phyloP scores from a whole-genome alignment of 2,329 filamentous ascomycete species.

The Paracamarosporium sp. region DNA sequence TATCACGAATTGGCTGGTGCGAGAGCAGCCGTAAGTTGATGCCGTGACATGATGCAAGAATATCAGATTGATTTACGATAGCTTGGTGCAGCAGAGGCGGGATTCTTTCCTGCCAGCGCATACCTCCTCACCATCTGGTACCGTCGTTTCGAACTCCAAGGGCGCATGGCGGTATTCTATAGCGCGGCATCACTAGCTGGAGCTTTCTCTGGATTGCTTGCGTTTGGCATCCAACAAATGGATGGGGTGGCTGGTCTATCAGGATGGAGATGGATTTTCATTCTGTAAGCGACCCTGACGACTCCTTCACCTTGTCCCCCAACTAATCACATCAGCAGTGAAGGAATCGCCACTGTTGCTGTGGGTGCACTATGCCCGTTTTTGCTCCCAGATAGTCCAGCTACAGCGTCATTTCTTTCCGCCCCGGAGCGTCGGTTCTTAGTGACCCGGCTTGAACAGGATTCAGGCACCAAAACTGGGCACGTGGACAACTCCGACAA shows the following conservation, averaged over 20 bases:
- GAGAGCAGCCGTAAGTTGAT: too few relatives aligned
- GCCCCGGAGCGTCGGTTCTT: too few relatives aligned
- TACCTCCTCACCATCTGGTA: slow-evolving; percentile 87
- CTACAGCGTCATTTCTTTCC: too few relatives aligned
- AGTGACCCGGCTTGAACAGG: too few relatives aligned
- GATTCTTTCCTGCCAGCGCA: slow-evolving; percentile 67
- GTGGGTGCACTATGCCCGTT: too few relatives aligned
- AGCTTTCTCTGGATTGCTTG: slow-evolving; percentile 75
- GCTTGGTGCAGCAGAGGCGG: slow-evolving; percentile 73
- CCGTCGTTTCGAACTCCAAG: slow-evolving; percentile 74
- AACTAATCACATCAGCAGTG: slow-evolving; percentile 80
- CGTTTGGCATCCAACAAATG: slow-evolving; percentile 73
- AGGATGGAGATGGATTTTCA: slow-evolving; percentile 49
- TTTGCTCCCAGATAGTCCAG: too few relatives aligned
- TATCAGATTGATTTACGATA: slow-evolving; percentile 59
- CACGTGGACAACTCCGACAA: too few relatives aligned
- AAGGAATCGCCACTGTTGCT: too few relatives aligned
- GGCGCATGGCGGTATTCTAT: slow-evolving; percentile 80
- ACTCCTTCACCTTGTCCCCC: slow-evolving; percentile 75
- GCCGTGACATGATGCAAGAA: too few relatives aligned
- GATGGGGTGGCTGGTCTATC: slow-evolving; percentile 55
- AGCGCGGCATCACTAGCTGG: slow-evolving; percentile 79
- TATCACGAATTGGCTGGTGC: too few relatives aligned
- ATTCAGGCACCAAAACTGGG: too few relatives aligned
- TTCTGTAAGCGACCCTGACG: slow-evolving; percentile 72